A percentile compares a stretch with the other conserved stretches of the same genome.
Conservation (phyloP, 352 stramenopile species). For the Pythium phragmitis region DNA sequence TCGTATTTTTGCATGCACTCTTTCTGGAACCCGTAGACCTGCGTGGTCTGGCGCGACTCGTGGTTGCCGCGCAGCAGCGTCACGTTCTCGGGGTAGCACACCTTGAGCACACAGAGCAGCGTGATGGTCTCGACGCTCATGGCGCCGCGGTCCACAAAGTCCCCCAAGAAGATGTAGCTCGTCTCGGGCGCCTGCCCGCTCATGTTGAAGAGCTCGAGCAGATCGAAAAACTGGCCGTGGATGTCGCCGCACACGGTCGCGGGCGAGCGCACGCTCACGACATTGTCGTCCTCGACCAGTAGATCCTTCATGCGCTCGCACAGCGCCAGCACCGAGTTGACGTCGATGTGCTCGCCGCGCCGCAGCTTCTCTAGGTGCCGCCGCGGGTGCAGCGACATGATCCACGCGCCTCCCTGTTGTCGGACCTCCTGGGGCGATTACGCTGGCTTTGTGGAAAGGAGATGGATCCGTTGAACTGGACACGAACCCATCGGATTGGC, state of each 20-base stretch:
- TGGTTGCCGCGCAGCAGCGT: slow-evolving; percentile 77
- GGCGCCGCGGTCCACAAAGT: slow-evolving; percentile 89
- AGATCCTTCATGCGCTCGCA: slow-evolving; percentile 91
- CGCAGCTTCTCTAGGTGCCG: slow-evolving; percentile 64
- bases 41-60: slow-evolving; percentile 60
- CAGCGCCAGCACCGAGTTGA: slow-evolving; percentile 86
- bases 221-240: slow-evolving; percentile 89
- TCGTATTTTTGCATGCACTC: slow-evolving; percentile 71
- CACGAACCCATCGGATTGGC: neutral
- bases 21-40: slow-evolving; percentile 73
- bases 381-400: slow-evolving; percentile 28
- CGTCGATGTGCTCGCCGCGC: slow-evolving; percentile 82
- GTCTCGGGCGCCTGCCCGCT: slow-evolving; percentile 82
- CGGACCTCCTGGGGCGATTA: neutral
- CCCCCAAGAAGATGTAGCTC: slow-evolving; percentile 91
- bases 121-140: slow-evolving; percentile 87
- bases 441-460: neutral
- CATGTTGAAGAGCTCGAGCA: slow-evolving; percentile 89
- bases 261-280: slow-evolving; percentile 79
- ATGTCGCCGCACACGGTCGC: slow-evolving; percentile 91
- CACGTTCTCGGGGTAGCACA: slow-evolving; percentile 86
- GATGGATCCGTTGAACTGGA: too few species aligned
- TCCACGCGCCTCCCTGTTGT: neutral
- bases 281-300: slow-evolving; percentile 80
- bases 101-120: slow-evolving; percentile 84